phyloP scores from a whole-genome alignment of 2,329 filamentous ascomycete species.

The Pyricularia pennisetigena region DNA sequence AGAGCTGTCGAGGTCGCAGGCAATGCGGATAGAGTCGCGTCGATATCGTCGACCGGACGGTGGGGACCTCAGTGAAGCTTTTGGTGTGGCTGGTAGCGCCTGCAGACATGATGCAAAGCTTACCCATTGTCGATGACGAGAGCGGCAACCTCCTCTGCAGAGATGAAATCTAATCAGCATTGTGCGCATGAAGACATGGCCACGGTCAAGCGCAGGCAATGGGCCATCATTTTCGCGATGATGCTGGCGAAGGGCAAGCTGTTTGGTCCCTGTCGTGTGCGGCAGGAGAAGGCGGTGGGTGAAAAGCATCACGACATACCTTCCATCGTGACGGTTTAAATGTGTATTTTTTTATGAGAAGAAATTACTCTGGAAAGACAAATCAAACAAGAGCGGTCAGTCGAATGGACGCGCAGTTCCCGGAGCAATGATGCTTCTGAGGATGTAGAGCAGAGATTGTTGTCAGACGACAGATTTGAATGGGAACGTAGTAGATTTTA shows the following conservation, averaged over 20 bases:
- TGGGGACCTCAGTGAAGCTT: neutral
- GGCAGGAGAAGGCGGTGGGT: constrained; percentile 10
- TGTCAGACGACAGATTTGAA: constrained; percentile 24
- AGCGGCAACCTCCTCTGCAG: constrained; percentile 97
- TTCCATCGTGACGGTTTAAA: constrained; percentile 46
- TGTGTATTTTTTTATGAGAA: constrained; percentile 11
- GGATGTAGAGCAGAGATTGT: constrained; percentile 23
- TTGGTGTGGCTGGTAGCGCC: constrained; percentile 14
- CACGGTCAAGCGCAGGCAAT: neutral
- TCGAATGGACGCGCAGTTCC: constrained; percentile 20
- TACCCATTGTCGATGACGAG: constrained; percentile 99
- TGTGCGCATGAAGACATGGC: neutral
- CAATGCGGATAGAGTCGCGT: neutral
- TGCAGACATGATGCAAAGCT: constrained; percentile 38
- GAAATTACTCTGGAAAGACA: constrained; percentile 15
- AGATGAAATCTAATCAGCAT: constrained; percentile 14
- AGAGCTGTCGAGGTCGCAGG: neutral
- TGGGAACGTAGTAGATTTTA: constrained; percentile 27
- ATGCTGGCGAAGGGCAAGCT: neutral
- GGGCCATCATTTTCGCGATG: constrained; percentile 6
- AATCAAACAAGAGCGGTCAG: constrained; percentile 21
- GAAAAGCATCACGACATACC: constrained; percentile 21
- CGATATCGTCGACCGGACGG: neutral
- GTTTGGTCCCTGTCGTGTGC: constrained; percentile 5
- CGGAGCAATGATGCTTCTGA: constrained; percentile 19